Evolutionary conservation across 192 early-diverging fungal species (phyloP), one percentile per base, ranked within the genome.

Genomic region (Backusella tuberculispora): DNA sequence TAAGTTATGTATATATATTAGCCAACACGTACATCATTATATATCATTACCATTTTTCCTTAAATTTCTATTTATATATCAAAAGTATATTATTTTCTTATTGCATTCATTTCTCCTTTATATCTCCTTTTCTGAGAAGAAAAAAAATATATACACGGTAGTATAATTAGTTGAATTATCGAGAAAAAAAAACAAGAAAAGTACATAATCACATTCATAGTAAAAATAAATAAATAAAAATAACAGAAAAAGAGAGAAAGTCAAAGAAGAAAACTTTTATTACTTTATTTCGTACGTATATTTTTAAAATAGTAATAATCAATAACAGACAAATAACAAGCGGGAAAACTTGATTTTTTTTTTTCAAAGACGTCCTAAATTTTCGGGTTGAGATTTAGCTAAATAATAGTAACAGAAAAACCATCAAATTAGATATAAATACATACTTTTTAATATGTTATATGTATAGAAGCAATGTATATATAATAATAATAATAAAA

Each of bases 351-450:
- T 56, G 19, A 7, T n/a, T n/a, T n/a, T n/a, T n/a, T n/a, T 43
- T 43, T 56, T 26, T 67, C 41, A 67, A 67, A 67, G 66, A 43
- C 66, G 66, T 4, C 66, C 66, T 21, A 67, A 43, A 67, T 67
- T 37, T 42, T 67, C 66, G 21, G 66, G 66, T 43, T 67, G 66
- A 43, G 19, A 19, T 40, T 67, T 67, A 13, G 4, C 66, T 67
- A 67, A 10, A 66, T 7, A 67, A 67, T 12, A 67, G 6, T 24
- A 67, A 50, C 15, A 50, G 15, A 67, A n/a, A 19, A 66, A 43
- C 8, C n/a, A 17, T 53, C 7, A 19, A 67, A 67, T 21, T 10
- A 66, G 38, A 66, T 19, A 41, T 41, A 42, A 42, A 42, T 5
- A 17, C 34, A 64, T 6, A 10, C 1, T 34, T 10, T 34, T 34